Conservation (phyloP, 1,284 basidiomycete species). For the Sanghuangporus weigelae region DNA sequence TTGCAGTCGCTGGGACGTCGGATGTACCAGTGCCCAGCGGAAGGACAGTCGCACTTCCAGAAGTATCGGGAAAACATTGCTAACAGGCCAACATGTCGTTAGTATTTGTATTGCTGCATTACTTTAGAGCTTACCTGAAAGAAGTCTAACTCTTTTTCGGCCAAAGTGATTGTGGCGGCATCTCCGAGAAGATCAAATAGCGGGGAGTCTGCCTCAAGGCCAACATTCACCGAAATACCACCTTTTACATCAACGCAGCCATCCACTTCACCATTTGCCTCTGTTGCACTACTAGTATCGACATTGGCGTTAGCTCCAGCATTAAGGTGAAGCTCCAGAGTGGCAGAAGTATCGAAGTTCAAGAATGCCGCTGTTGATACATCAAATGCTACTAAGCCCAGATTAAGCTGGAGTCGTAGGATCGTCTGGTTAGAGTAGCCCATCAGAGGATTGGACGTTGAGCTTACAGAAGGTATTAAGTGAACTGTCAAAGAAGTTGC, state of each 20-base stretch:
- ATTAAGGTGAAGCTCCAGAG: slow-evolving; percentile 32
- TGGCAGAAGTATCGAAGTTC: slow-evolving; percentile 40
- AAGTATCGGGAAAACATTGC: neutral
- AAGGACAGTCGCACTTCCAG: too few relatives aligned
- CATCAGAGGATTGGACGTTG: neutral
- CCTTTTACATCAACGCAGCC: slow-evolving; percentile 11
- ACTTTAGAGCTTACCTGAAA: slow-evolving; percentile 2
- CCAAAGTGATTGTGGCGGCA: neutral
- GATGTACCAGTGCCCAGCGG: neutral
- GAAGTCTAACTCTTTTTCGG: slow-evolving; percentile 12
- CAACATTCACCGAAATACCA: slow-evolving; percentile 8
- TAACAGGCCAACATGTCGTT: neutral
- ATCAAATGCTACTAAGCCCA: slow-evolving; percentile 38
- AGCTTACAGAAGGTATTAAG: slow-evolving; percentile 38
- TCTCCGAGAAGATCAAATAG: slow-evolving; percentile 8
- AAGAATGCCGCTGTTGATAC: slow-evolving; percentile 37
- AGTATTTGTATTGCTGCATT: too few relatives aligned
- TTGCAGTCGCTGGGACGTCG: too few relatives aligned
- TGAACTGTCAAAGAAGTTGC: slow-evolving; percentile 40
- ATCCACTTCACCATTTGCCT: neutral
- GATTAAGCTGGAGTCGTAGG: slow-evolving; percentile 27
- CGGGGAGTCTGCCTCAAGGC: neutral
- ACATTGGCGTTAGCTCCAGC: slow-evolving; percentile 17
- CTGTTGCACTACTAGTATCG: slow-evolving; percentile 1
- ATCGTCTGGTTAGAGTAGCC: neutral